A percentile compares a stretch with the other conserved stretches of the same genome.
Evolutionary conservation across 192 early-diverging fungal species (phyloP).

Genomic region (Globomyces pollinis-pini): DNA sequence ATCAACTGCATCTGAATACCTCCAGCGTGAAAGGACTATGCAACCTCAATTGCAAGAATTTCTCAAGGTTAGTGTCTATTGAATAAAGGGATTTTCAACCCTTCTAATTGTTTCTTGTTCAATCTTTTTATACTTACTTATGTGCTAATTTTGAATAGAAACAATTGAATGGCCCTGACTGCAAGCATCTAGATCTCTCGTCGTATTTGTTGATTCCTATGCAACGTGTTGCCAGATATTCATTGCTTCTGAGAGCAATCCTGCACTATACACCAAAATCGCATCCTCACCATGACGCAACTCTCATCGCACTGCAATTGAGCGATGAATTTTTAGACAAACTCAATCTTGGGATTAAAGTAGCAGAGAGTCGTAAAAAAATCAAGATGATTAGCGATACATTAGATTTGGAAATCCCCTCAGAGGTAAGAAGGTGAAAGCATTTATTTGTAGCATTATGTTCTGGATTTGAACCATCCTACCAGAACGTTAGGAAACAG

Average conservation of each 20-base stretch:
- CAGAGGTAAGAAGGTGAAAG: constrained; percentile 31
- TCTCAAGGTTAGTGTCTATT: constrained; percentile 43
- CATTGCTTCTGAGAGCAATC: constrained; percentile 48
- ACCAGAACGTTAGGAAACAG: constrained; percentile 51
- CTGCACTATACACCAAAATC: constrained; percentile 45
- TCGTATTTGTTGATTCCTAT: constrained; percentile 61
- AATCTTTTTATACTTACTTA: background rate
- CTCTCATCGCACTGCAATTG: constrained; percentile 32
- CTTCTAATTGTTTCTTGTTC: too few relatives aligned
- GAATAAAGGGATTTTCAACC: constrained; percentile 8
- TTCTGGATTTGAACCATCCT: constrained; percentile 47
- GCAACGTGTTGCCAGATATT: constrained; percentile 52
- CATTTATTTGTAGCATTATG: constrained; percentile 14
- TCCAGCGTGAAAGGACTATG: constrained; percentile 46
- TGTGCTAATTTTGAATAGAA: constrained; percentile 37
- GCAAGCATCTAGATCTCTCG: constrained; percentile 65
- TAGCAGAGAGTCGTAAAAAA: constrained; percentile 42
- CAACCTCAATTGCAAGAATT: constrained; percentile 51
- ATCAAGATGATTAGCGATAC: constrained; percentile 39
- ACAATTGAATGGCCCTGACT: constrained; percentile 49
- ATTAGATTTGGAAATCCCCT: constrained; percentile 48
- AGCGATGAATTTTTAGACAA: constrained; percentile 32
- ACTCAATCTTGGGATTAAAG: constrained; percentile 39
- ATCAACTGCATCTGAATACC: constrained; percentile 48
- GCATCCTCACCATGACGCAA: constrained; percentile 40